These are phyloP conservation scores for Peniophora sp. DNA, from an alignment of 1,284 basidiomycete genomes.

Conservation along the genomic window DNA sequence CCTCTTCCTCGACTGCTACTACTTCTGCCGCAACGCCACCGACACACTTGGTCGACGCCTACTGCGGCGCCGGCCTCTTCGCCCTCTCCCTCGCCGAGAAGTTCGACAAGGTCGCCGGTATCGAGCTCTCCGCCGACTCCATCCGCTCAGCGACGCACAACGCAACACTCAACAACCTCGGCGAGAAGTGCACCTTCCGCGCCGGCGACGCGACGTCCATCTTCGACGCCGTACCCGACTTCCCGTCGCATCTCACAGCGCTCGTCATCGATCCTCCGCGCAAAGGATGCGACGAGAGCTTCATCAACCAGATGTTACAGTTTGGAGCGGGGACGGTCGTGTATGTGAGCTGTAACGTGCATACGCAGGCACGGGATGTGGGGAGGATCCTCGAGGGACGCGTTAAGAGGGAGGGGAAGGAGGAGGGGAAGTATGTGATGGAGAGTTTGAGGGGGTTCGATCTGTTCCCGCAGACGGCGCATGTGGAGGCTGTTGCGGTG, in stretches of 20 bases:
- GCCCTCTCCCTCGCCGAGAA: slow-evolving; percentile 78
- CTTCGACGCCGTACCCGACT: slow-evolving; percentile 56
- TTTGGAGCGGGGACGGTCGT: slow-evolving; percentile 72
- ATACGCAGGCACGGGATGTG: slow-evolving; percentile 79
- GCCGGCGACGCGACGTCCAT: slow-evolving; percentile 65
- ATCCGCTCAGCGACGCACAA: slow-evolving; percentile 80
- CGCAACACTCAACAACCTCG: slow-evolving; percentile 66
- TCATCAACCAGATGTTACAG: slow-evolving; percentile 70
- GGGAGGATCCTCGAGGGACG: slow-evolving; percentile 52
- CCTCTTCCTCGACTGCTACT: slow-evolving; percentile 6
- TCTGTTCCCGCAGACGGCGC: slow-evolving; percentile 89
- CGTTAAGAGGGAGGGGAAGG: slow-evolving; percentile 28
- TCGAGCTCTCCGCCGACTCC: slow-evolving; percentile 76
- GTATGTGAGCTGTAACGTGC: slow-evolving; percentile 93
- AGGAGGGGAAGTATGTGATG: slow-evolving; percentile 51
- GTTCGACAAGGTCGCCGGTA: slow-evolving; percentile 81
- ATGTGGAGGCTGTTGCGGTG: slow-evolving; percentile 78
- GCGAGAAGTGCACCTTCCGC: slow-evolving; percentile 43
- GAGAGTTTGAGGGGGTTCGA: slow-evolving; percentile 83
- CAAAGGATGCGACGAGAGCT: slow-evolving; percentile 83
- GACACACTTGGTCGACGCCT: slow-evolving; percentile 86
- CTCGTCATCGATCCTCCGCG: slow-evolving; percentile 84
- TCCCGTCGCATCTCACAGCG: slow-evolving; percentile 62
- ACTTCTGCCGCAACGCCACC: slow-evolving; percentile 25
- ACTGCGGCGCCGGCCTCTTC: slow-evolving; percentile 90